These are phyloP conservation scores for Wallacemonas sp. DNA, from an alignment of 208 protist species.

Conservation along the genomic window DNA sequence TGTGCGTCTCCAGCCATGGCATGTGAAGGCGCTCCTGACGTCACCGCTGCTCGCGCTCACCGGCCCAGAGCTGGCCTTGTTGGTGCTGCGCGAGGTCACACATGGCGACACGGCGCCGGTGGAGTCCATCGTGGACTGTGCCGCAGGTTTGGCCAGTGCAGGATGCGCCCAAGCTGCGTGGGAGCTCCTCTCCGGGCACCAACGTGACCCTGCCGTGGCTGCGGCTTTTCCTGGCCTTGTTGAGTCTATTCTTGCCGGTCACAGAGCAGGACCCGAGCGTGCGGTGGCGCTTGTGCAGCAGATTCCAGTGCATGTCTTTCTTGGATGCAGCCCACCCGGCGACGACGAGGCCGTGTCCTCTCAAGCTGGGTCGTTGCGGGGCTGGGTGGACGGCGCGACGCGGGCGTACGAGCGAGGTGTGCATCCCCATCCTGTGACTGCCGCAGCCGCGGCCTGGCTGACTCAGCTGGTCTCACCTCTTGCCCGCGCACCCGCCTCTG, in stretches of 20 bases:
- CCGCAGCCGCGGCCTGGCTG: background rate
- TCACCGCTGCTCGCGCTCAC: conserved; percentile 46
- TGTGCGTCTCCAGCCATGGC: conserved; percentile 34
- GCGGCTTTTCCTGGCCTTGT: background rate
- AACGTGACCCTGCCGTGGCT: background rate
- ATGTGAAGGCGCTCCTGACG: conserved; percentile 53
- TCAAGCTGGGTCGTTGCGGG: background rate
- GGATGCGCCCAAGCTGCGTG: conserved; percentile 31
- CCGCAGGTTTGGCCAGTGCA: conserved; percentile 33
- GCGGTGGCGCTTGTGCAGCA: conserved; percentile 2
- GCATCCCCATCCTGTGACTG: background rate
- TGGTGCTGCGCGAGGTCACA: conserved; percentile 41
- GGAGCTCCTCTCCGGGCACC: conserved; percentile 22
- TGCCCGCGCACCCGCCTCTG: too few relatives aligned
- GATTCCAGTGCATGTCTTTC: background rate
- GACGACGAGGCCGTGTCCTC: too few relatives aligned
- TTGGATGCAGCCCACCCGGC: too few relatives aligned
- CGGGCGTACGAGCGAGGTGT: conserved; percentile 1
- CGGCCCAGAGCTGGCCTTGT: conserved; percentile 40
- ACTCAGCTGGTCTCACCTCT: too few relatives aligned
- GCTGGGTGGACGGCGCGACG: conserved; percentile 3
- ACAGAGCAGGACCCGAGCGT: background rate
- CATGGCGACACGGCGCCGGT: background rate
- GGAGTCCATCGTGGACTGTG: conserved; percentile 29
- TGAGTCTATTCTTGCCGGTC: background rate